Evolutionary conservation across 2,329 filamentous ascomycete species (phyloP), one percentile per base, ranked within the genome.

Genomic region (Stagonosporopsis cucurbitacearum): DNA sequence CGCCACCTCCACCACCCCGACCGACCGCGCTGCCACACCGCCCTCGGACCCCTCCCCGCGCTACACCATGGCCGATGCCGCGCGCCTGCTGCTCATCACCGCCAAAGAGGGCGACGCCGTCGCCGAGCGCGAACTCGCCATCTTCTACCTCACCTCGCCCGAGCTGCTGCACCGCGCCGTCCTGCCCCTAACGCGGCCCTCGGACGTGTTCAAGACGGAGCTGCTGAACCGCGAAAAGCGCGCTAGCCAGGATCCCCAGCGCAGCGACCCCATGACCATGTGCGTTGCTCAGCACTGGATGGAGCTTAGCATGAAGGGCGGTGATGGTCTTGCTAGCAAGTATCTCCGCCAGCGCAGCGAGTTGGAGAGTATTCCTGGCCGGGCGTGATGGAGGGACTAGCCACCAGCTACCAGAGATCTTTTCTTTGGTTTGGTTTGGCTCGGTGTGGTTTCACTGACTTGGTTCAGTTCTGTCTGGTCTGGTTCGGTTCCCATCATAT

Each of bases 241-340:
- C 60, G 84, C 72, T 5, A 64, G 84, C 36, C 80, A 84, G 49
- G 85, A 89, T 66, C 81, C 83, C 15, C 76, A 80, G 50, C 82
- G 91, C 63, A 92, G 88, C 57, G 92, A 97, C 73, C 91, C 91
- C 2, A 89, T 89, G 50, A 87, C 92, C 37, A 95, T 98, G 90
- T 97, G 93, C 68, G 86, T 96, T 54, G 94, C 94, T 9, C 88
- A 96, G 76, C 94, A 98, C 80, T 98, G 94, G 93, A 97, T 98
- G 92, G 91, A 94, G 78, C 82, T 91, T 63, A 92, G 91, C 33
- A 90, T 91, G 66, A 84, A 85, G 50, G 92, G 92, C n/a, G 92
- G 92, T 1, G 94, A 98, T 73, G 85, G 89, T 69, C 80, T 96
- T 64, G 94, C 94, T 19, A 88, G 86, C 71, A 89, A 88, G 73